phyloP scores from a whole-genome alignment of 2,329 filamentous ascomycete genomes.

The Pestalotiopsis sp. region DNA sequence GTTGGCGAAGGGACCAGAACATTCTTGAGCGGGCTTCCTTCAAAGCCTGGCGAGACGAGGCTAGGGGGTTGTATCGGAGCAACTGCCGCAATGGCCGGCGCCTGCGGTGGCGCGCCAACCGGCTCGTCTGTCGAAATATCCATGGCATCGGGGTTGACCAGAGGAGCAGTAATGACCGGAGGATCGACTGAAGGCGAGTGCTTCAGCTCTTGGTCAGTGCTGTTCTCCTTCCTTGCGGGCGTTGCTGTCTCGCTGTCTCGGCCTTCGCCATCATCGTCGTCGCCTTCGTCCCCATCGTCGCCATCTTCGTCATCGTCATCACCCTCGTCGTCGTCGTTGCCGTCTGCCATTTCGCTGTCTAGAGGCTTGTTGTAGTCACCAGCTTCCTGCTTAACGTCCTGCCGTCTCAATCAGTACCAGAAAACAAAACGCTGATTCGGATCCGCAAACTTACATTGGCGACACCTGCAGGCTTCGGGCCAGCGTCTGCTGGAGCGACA shows the following conservation, averaged over 20 bases:
- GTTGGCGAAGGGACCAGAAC: slow-evolving; percentile 50
- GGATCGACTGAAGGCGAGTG: slow-evolving; percentile 29
- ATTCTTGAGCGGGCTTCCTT: slow-evolving; percentile 57
- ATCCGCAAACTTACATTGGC: slow-evolving; percentile 37
- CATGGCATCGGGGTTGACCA: slow-evolving; percentile 22
- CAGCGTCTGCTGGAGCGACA: slow-evolving; percentile 38
- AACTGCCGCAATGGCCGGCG: slow-evolving; percentile 30
- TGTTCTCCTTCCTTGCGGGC: slow-evolving; percentile 29
- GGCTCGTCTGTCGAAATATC: slow-evolving; percentile 19
- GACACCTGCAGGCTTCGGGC: slow-evolving; percentile 38
- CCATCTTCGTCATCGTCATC: slow-evolving; percentile 50
- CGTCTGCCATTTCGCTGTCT: slow-evolving; percentile 58
- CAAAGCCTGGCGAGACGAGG: slow-evolving; percentile 34
- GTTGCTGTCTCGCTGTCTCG: slow-evolving; percentile 47
- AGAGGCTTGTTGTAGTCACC: slow-evolving; percentile 47
- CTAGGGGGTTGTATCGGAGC: slow-evolving; percentile 29
- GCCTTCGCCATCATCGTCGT: slow-evolving; percentile 43
- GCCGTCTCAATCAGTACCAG: slow-evolving; percentile 14
- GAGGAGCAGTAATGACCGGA: slow-evolving; percentile 15
- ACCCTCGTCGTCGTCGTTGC: slow-evolving; percentile 48
- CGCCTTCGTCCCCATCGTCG: slow-evolving; percentile 45
- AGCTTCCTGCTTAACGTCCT: slow-evolving; percentile 43
- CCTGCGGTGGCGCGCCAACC: slow-evolving; percentile 12
- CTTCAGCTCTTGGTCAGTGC: slow-evolving; percentile 32
- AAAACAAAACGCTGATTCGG: neutral